phyloP scores from a whole-genome alignment of 1,284 basidiomycete genomes.

The Coniophora puteana region DNA sequence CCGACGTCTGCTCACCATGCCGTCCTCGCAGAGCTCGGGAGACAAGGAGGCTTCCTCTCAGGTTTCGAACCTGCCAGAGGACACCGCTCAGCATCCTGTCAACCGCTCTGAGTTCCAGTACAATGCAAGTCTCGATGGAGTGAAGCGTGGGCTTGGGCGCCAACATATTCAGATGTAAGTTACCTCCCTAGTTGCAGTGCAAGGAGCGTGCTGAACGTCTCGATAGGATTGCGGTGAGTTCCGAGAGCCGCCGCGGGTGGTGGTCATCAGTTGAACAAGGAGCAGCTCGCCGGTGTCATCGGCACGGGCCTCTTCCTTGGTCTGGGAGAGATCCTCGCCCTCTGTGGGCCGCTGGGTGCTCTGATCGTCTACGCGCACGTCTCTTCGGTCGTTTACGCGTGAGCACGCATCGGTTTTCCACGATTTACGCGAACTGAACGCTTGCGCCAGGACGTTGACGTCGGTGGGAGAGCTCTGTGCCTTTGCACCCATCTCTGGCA shows the following conservation, averaged over 20 bases:
- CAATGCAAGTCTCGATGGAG: conserved; percentile 15
- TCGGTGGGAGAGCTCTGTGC: conserved; percentile 24
- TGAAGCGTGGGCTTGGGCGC: conserved; percentile 20
- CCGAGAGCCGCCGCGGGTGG: neutral
- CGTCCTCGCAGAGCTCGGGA: too few species aligned
- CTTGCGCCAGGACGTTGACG: conserved; percentile 1
- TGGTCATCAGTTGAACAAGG: neutral
- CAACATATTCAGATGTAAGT: conserved; percentile 25
- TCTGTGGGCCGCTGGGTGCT: conserved; percentile 13
- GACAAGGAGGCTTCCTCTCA: too few species aligned
- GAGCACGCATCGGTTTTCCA: neutral
- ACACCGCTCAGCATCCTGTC: too few species aligned
- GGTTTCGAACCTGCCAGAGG: too few species aligned
- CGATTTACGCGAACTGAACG: neutral
- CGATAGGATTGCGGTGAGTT: neutral
- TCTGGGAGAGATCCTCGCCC: conserved; percentile 12
- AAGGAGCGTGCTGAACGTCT: conserved; percentile 3
- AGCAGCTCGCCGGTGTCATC: conserved; percentile 14
- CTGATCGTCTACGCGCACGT: conserved; percentile 60
- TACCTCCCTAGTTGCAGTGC: neutral
- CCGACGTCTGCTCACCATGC: too few species aligned
- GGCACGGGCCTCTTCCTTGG: conserved; percentile 17
- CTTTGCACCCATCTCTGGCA: conserved; percentile 24
- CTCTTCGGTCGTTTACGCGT: conserved; percentile 31
- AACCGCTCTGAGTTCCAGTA: conserved; percentile 15